Base-by-base conservation (phyloP, 768 basidiomycete genomes). In the Xerocomellus intermedius region DNA sequence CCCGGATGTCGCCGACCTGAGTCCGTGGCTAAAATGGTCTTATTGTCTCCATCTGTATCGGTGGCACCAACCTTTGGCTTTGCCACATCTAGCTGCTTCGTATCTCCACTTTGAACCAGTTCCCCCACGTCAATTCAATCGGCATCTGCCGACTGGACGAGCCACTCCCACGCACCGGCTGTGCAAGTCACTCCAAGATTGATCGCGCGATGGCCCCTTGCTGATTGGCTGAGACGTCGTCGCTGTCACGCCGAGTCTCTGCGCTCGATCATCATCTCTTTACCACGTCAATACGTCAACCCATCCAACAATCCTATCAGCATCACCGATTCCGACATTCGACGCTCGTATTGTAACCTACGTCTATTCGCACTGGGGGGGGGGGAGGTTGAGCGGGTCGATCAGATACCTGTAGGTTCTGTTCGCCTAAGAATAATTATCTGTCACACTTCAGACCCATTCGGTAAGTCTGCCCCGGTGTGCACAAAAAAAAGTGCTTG, bases 131-230 rank as follows among this genome's bases (percentile, higher is more conserved):
- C 60, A 45, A 68, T 72, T 72, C 63, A 71, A 37, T 71, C 68
- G 68, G 68, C 46, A 56, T 49, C 2, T 37, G 10, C 68, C 68
- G 68, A 22, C 41, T 47, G 37, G 30, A 2, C 10, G 2, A 26
- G 1, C n/a, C 30, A 28, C 52, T 71, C 68, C 51, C 68, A 71
- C 69, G 69, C 49, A 42, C 48, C 56, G 67, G 67, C 67, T 66
- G 62, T 69, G 62, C 59, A 39, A 44, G 55, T 61, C 50, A 53
- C 61, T 50, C 47, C 46, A 50, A 63, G 57, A 60, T 61, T 56
- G 62, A 64, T 68, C 64, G 48, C 56, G 37, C 57, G 58, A 60
- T 63, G 26, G 6, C 1, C 36, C 14, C 9, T n/a, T 16, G 19
- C 46, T 60, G 54, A 66, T 66, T 66, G 54, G 58, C 19, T 19